Base-by-base conservation (phyloP, 495 filamentous ascomycete species). In the Podospora pseudopauciseta region DNA sequence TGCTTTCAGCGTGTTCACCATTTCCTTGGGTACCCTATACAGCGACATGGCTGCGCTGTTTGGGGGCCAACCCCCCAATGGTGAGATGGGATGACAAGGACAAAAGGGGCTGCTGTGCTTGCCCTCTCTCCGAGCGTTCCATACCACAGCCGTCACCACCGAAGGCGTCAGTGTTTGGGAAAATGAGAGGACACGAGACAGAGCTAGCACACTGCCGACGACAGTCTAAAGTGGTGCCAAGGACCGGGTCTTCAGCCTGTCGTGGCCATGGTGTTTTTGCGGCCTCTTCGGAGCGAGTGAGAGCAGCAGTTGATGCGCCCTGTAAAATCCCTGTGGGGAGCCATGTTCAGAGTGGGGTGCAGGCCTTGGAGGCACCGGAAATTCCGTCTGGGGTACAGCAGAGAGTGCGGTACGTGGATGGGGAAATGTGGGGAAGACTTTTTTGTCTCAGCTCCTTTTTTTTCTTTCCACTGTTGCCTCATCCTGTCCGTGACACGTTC, bases 321-420 rank as follows among this genome's bases (percentile, higher is more conserved):
- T 32, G 27, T 18, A 58, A 58, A 58, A 58, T 15, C 55, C 26
- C 55, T 58, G 55, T 49, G 39, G 39, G 39, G n/a, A 26, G 55
- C 55, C n/a, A 19, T 58, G 55, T n/a, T 58, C 16, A 20, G 55
- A 56, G 32, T 55, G 61, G 61, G 61, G 61, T 53, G 39, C 60
- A 59, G 63, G 49, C 65, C 39, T 49, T 49, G 39, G 39, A 49
- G 39, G 5, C 44, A 55, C 39, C 63, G n/a, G 53, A 67, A 59
- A 53, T 65, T 68, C 66, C 66, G 66, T 68, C 66, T 66, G 70
- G 70, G 70, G 60, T 67, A 32, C 30, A 32, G 30, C 30, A 32
- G 30, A 32, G 30, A 32, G 30, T 32, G 30, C 3, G 30, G 30
- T 32, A 13, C 65, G 18, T 49, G 39, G 39, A 49, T 49, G 39